Evolutionary conservation across 2,329 filamentous ascomycete species (phyloP), one percentile per base, ranked within the genome.

Genomic region (Fusarium anguioides): DNA sequence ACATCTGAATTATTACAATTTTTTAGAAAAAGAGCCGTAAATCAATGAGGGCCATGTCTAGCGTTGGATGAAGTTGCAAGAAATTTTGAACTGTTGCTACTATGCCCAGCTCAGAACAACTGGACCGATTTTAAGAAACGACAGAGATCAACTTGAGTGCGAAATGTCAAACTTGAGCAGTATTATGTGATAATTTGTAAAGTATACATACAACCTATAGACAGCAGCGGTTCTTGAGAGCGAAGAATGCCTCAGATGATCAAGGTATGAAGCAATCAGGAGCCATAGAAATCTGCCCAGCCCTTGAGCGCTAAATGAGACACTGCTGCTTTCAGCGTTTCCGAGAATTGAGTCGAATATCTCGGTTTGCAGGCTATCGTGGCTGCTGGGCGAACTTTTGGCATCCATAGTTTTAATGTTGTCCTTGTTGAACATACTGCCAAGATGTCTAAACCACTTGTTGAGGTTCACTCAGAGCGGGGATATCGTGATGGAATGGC

Each of bases 291-390:
- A 27, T 20, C 46, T 40, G n/a, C 57, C 35, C 24, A 33, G 24
- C 23, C 26, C 21, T 46, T 33, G 20, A 39, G 31, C 27, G 12
- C 23, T 21, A 12, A 41, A 42, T 42, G 17, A 50, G 29, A 18
- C 49, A 14, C 15, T 47, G 44, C 37, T 51, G 10, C 6, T 64
- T 39, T 44, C 50, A 47, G 29, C 18, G 27, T 50, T 36, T 20
- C 44, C 39, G 23, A 41, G 23, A 54, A 48, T 12, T 33, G n/a
- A 39, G 24, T 50, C 36, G 24, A 18, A 18, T 33, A 48, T 64
- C 31, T 64, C 48, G 46, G 48, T 66, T 45, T 40, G n/a, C 51
- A 21, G 10, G 20, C 44, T 48, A 31, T 23, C 15, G 44, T 66
- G 57, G 56, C 60, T 63, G 46, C 31, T 49, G 27, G 36, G 17